Base-by-base conservation (phyloP, 1,139 yeast species). In the Komagataea norvegica region DNA sequence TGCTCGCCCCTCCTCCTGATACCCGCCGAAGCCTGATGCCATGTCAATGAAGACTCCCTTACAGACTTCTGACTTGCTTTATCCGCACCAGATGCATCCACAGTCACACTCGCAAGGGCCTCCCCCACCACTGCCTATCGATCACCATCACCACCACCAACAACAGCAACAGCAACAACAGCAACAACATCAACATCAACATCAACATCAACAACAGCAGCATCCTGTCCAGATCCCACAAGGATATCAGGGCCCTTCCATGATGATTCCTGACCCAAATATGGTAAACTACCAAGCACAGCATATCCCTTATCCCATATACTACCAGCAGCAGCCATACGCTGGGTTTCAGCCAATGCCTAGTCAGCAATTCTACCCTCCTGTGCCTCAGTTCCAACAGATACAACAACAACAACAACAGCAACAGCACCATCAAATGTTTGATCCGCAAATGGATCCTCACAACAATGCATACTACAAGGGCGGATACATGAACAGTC, bases 21-120 rank as follows among this genome's bases (percentile, higher is more conserved):
- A 10, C 8, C 4, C 4, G 7, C n/a, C 8, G 26, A 21, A 19
- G 21, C 16, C 31, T 36, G 38, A 34, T 23, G 31, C 11, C 32
- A 36, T 36, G 38, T 31, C 38, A 14, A 21, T 36, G 34, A 31
- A 36, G n/a, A 25, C 35, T 8, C 22, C 31, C n/a, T 15, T 18
- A 27, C 27, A 25, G 14, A 17, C 30, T n/a, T n/a, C n/a, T n/a
- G n/a, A n/a, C n/a, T n/a, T n/a, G 16, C 31, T 25, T 5, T 23
- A 31, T n/a, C 17, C 22, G n/a, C 27, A 19, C 17, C 33, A 32
- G 16, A 8, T 20, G 15, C 17, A 20, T 18, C 29, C 25, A 8
- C 34, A 26, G 1, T 29, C 29, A 1, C 22, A 15, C 13, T 8
- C 31, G 5, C 36, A n/a, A 13, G 25, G 25, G 14, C 31, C 32